These are phyloP conservation scores for Hirsutella minnesotensis DNA, from an alignment of 2,329 filamentous ascomycete species.

Conservation along the genomic window DNA sequence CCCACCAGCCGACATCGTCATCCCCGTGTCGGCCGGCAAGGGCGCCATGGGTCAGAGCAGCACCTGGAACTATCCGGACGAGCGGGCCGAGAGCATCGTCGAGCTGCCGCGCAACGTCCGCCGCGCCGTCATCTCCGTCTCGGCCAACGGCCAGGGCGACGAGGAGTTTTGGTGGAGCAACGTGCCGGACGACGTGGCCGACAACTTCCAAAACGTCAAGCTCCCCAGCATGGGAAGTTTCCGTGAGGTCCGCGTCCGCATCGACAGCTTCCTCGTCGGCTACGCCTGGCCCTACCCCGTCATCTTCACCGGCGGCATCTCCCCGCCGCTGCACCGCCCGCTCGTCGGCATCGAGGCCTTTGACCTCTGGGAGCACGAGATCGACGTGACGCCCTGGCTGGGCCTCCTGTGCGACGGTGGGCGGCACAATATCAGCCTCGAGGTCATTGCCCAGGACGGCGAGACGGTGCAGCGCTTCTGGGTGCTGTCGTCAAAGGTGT, in stretches of 20 bases:
- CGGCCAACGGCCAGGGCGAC: constrained; percentile 60
- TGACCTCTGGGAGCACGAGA: constrained; percentile 67
- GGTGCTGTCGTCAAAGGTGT: constrained; percentile 70
- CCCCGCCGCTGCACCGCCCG: constrained; percentile 65
- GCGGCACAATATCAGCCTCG: constrained; percentile 55
- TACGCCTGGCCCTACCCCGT: constrained; percentile 73
- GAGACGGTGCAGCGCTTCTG: constrained; percentile 37
- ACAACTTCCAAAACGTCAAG: constrained; percentile 44
- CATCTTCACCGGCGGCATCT: constrained; percentile 72
- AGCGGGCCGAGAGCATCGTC: constrained; percentile 47
- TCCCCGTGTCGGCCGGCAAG: constrained; percentile 51
- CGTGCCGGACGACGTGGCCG: constrained; percentile 48
- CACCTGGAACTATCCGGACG: constrained; percentile 53
- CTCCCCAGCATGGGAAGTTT: constrained; percentile 62
- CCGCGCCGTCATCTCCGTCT: constrained; percentile 63
- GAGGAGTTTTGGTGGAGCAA: constrained; percentile 88
- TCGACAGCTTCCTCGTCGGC: constrained; percentile 62
- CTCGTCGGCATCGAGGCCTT: constrained; percentile 70
- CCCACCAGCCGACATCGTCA: constrained; percentile 48
- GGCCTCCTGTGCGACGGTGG: constrained; percentile 54
- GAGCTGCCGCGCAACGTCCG: constrained; percentile 53
- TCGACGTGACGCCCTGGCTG: constrained; percentile 71
- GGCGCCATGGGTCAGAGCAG: constrained; percentile 42
- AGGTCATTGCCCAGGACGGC: constrained; percentile 53
- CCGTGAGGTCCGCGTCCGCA: constrained; percentile 64